Base-by-base conservation (phyloP, 768 basidiomycete genomes). In the Hericium alpestre region DNA sequence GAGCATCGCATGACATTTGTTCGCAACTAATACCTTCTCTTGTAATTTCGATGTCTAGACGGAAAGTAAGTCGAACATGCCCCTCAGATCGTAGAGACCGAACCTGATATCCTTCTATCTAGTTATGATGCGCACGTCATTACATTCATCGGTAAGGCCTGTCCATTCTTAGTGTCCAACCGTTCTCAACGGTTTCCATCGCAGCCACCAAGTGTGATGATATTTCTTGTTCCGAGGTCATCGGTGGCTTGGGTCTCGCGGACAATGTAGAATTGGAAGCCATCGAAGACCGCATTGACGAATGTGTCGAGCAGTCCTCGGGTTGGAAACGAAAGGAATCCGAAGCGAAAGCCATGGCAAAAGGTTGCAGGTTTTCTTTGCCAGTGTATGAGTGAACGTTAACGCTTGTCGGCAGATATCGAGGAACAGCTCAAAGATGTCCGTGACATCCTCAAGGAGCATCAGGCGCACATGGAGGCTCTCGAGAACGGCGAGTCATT, bases 131-230 rank as follows among this genome's bases (percentile, higher is more conserved):
- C 74, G 18, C 72, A 77, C 58, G 71, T 79, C 12, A 81, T 84
- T 57, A 83, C 82, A 1, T 84, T 83, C 67, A 79, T 84, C 51
- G 80, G 79, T 79, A 63, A 11, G 72, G 56, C 38, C 2, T 15
- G 38, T 10, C 25, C 18, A 47, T 23, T 38, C 20, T 25, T 15
- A 10, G 43, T n/a, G 43, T n/a, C 9, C 38, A 1, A 11, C 51
- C 23, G 43, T 38, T 7, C 32, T 32, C 54, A 55, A 54, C 51
- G 23, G 48, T 27, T 32, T 18, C 32, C 8, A 32, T 32, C 25
- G 9, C 41, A 80, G 82, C 82, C 7, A 80, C 77, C 61, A 83
- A 84, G 65, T 80, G 79, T 56, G 83, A 84, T 55, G 83, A 84
- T 59, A 76, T 84, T 13, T 81, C 80, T 12, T 81, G 79, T 54